A percentile compares a stretch with the other conserved stretches of the same genome.
Conservation (phyloP, 345 rosid species). For the Laguncularia racemosa region DNA sequence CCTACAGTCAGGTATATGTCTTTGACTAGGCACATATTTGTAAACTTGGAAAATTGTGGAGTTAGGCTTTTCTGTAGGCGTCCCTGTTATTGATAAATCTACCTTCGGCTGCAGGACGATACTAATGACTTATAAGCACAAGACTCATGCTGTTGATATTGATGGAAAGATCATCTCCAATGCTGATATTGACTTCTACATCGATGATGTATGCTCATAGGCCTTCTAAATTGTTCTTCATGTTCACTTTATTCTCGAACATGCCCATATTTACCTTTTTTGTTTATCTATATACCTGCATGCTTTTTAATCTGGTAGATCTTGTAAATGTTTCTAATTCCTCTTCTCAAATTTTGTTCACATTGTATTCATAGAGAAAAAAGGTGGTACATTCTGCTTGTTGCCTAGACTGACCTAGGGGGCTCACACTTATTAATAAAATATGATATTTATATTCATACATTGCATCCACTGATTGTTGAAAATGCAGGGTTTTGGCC, state of each 20-base stretch:
- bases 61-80: background rate
- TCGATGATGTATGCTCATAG: slow-evolving; percentile 54
- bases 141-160: slow-evolving; percentile 83
- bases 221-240: background rate
- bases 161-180: slow-evolving; percentile 73
- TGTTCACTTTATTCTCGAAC: background rate
- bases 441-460: too few relatives aligned
- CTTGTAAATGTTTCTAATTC: background rate
- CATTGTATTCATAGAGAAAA: background rate
- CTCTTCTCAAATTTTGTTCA: background rate
- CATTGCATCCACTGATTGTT: background rate
- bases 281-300: background rate
- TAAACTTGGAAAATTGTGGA: background rate
- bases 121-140: slow-evolving; percentile 91
- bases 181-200: slow-evolving; percentile 89
- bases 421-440: too few relatives aligned
- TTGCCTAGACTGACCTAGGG: too few relatives aligned
- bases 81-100: background rate
- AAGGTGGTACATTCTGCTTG: background rate
- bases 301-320: background rate
- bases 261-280: background rate
- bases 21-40: background rate
- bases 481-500: background rate
- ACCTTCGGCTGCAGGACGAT: slow-evolving; percentile 55
- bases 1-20: slow-evolving; percentile 59